Percentiles rank a stretch among this genome's conserved stretches.
These are phyloP conservation scores for Nicotiana sylvestris DNA, from an alignment of 257 asterid species.

Conservation along the genomic window DNA sequence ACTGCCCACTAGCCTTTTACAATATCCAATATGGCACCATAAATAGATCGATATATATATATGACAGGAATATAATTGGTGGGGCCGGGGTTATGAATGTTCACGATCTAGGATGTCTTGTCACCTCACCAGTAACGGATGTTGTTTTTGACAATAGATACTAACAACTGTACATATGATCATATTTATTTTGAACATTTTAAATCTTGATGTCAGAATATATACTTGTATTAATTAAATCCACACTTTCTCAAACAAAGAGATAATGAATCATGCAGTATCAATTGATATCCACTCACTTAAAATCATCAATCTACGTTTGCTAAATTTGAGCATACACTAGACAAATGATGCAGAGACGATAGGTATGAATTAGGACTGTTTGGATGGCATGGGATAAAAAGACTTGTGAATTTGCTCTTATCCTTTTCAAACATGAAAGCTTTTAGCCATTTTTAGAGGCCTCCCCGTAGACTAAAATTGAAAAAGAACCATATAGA, in stretches of 20 bases:
- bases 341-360: not conserved
- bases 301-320: not conserved
- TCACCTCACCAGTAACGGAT: not conserved
- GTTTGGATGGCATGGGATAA: not conserved
- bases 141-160: not conserved
- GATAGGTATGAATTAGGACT: not conserved
- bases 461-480: not conserved
- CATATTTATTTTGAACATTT: no score
- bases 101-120: not conserved
- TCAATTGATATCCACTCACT: not conserved
- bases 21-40: not conserved
- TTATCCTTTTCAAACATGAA: conserved; percentile 8
- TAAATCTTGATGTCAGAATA: no score
- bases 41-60: not conserved
- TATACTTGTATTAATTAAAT: no score
- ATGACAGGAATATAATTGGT: not conserved
- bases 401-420: conserved; percentile 13
- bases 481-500: not conserved
- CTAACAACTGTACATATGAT: not conserved
- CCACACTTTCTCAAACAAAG: not conserved
- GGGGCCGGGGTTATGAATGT: not conserved
- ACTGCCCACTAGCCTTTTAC: not conserved
- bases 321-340: not conserved
- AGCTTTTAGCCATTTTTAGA: not conserved
- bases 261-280: not conserved